phyloP scores from a whole-genome alignment of 129 eudicot species.

The Deinandra increscens region DNA sequence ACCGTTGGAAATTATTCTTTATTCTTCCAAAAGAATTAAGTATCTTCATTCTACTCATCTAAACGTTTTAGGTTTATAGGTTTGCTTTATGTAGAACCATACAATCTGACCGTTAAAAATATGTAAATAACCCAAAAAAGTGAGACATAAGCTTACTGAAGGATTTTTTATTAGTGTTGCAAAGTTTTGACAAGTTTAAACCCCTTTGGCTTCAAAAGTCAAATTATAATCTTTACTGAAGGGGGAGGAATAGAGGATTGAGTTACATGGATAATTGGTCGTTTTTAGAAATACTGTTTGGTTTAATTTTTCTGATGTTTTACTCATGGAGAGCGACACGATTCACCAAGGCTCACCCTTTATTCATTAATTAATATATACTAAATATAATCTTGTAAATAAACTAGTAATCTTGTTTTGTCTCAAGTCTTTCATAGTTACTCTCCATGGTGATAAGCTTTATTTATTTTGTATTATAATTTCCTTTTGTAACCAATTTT shows the following conservation, averaged over 20 bases:
- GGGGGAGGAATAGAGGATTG: background rate
- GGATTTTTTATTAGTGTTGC: background rate
- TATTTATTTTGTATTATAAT: conserved; percentile 5
- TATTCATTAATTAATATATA: background rate
- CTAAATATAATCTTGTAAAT: background rate
- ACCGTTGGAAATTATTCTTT: conserved; percentile 1
- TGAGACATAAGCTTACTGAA: conserved; percentile 15
- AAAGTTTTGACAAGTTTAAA: background rate
- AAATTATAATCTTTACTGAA: background rate
- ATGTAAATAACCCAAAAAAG: background rate
- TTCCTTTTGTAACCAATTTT: conserved; percentile 9
- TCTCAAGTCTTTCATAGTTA: conserved; percentile 14
- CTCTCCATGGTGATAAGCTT: background rate
- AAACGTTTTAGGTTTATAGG: conserved; percentile 5
- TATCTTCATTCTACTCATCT: background rate
- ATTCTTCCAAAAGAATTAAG: background rate
- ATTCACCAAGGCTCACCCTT: conserved; percentile 1
- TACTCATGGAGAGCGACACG: background rate
- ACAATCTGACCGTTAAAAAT: background rate
- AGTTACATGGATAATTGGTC: background rate
- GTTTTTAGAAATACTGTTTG: background rate
- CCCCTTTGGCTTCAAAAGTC: background rate
- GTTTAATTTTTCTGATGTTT: background rate
- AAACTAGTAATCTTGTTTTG: conserved; percentile 3
- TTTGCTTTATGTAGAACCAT: background rate